Conservation (phyloP, 305 asterid species). For the Rubia peregrina region DNA sequence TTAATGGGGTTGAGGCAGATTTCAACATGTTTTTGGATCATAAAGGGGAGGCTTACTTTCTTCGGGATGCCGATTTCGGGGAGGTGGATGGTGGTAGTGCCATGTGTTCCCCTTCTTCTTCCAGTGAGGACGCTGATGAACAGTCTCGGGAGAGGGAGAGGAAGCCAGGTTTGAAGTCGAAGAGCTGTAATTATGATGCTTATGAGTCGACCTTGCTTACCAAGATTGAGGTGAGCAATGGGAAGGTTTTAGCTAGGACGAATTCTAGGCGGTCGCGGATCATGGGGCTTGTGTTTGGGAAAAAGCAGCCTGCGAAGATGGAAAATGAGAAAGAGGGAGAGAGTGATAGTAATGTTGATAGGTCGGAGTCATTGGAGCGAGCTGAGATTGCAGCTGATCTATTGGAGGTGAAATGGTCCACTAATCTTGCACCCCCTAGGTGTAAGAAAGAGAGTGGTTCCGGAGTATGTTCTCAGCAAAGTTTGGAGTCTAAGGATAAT, state of each 20-base stretch:
- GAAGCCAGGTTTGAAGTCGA: conserved; percentile 31
- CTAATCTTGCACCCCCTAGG: conserved; percentile 53
- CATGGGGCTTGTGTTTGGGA: conserved; percentile 61
- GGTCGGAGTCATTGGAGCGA: conserved; percentile 57
- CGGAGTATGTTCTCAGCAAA: conserved; percentile 23
- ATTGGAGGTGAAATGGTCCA: conserved; percentile 85
- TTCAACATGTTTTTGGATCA: conserved; percentile 77
- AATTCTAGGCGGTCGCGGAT: conserved; percentile 47
- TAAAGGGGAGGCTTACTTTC: conserved; percentile 79
- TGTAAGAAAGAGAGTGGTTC: conserved; percentile 22
- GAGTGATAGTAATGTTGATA: conserved; percentile 20
- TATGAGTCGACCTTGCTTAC: conserved; percentile 25
- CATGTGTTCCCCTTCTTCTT: conserved; percentile 43
- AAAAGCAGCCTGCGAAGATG: conserved; percentile 28
- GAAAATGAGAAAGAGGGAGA: conserved; percentile 20
- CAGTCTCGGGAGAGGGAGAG: conserved; percentile 22
- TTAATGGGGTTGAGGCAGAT: conserved; percentile 68
- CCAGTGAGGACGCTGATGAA: conserved; percentile 59
- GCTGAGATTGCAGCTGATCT: conserved; percentile 96
- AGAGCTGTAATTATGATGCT: conserved; percentile 39
- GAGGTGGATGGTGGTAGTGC: conserved; percentile 24
- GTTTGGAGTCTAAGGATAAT: conserved; percentile 19
- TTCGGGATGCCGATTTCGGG: conserved; percentile 53
- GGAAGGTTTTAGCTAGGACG: conserved; percentile 30
- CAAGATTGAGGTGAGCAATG: conserved; percentile 25